Percentiles rank a stretch among this genome's conserved stretches.
Conservation (phyloP, 345 rosid genomes). For the Arabis hirsuta region DNA sequence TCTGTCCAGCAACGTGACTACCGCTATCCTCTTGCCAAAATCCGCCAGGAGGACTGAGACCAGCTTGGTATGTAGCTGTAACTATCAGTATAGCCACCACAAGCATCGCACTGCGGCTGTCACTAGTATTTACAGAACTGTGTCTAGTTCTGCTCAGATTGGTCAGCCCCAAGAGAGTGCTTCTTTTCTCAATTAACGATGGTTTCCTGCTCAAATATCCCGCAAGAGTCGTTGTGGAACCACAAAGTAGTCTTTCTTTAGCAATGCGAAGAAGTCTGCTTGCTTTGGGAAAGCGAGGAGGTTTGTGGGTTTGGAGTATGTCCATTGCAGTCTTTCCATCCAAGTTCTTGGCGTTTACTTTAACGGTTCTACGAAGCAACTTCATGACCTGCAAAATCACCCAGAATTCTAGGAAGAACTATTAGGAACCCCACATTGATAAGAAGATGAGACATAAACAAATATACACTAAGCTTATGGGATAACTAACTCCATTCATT, state of each 20-base stretch:
- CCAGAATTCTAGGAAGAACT: neutral
- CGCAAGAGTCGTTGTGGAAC: slow-evolving; percentile 12
- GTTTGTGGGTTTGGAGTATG: slow-evolving; percentile 19
- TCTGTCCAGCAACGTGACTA: slow-evolving; percentile 5
- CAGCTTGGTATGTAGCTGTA: slow-evolving; percentile 49
- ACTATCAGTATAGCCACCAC: slow-evolving; percentile 48
- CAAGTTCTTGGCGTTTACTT: slow-evolving; percentile 41
- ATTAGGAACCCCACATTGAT: no score
- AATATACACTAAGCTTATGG: neutral
- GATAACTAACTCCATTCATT: neutral
- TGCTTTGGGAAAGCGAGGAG: neutral
- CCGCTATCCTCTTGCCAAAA: slow-evolving; percentile 30
- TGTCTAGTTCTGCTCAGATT: neutral
- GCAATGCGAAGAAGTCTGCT: neutral
- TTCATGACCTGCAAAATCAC: slow-evolving; percentile 35
- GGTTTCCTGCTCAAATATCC: slow-evolving; percentile 23
- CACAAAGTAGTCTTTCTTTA: neutral
- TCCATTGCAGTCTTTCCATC: slow-evolving; percentile 41
- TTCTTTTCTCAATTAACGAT: slow-evolving; percentile 23
- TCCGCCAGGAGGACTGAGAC: slow-evolving; percentile 43
- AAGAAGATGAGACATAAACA: neutral
- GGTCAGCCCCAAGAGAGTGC: slow-evolving; percentile 22
- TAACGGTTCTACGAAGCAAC: slow-evolving; percentile 17
- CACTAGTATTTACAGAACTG: neutral
- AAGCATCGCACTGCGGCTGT: slow-evolving; percentile 19